Evolutionary conservation across 2,329 filamentous ascomycete genomes (phyloP).

Genomic region (Arthrobotrys conoides): DNA sequence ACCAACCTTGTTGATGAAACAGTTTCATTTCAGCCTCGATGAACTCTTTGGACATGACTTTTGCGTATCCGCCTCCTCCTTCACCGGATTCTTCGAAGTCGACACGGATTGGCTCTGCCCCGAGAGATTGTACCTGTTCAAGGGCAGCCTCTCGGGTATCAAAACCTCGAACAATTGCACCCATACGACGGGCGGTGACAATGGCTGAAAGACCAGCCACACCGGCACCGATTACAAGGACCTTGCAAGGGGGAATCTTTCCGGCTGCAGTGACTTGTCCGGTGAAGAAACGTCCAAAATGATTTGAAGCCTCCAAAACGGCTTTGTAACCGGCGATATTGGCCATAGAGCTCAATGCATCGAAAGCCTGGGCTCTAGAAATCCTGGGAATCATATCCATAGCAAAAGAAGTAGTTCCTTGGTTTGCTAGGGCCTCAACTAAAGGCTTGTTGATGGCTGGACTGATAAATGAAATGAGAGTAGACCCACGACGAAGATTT

Average conservation of each 20-base stretch:
- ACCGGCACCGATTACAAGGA: constrained; percentile 89
- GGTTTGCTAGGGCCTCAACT: constrained; percentile 79
- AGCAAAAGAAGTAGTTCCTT: constrained; percentile 82
- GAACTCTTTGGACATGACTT: constrained; percentile 95
- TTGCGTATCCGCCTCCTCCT: constrained; percentile 88
- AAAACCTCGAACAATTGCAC: constrained; percentile 89
- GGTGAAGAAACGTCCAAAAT: constrained; percentile 88
- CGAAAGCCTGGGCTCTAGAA: constrained; percentile 78
- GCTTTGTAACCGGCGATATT: constrained; percentile 96
- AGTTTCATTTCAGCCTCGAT: constrained; percentile 94
- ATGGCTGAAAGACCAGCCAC: constrained; percentile 91
- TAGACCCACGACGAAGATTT: constrained; percentile 77
- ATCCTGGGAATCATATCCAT: constrained; percentile 96
- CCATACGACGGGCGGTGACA: constrained; percentile 84
- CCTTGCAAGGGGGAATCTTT: constrained; percentile 87
- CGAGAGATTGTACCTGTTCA: constrained; percentile 90
- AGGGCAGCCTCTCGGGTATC: constrained; percentile 89
- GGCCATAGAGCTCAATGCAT: constrained; percentile 80
- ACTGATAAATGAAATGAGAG: constrained; percentile 86
- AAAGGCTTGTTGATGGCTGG: constrained; percentile 83
- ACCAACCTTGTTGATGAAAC: constrained; percentile 83
- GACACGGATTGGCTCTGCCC: constrained; percentile 85
- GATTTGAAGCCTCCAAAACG: constrained; percentile 88
- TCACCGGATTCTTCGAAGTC: constrained; percentile 86
- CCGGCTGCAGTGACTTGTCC: constrained; percentile 92